Conservation (phyloP, 305 asterid genomes). For the Fraxinus latifolia region DNA sequence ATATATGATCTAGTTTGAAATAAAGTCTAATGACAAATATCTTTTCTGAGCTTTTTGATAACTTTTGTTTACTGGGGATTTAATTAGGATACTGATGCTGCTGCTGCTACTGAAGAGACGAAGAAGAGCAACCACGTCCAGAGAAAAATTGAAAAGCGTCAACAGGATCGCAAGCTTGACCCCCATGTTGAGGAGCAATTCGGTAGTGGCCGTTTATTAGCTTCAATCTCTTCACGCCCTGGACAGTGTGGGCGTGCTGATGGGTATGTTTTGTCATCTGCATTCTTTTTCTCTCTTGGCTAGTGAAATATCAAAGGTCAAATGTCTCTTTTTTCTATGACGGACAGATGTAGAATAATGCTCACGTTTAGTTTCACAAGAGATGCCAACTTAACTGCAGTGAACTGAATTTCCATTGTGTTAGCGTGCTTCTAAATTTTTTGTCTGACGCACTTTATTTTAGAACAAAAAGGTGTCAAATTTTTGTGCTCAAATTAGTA, state of each 20-base stretch:
- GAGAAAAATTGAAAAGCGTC: slow-evolving; percentile 61
- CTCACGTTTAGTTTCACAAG: background rate
- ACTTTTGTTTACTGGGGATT: background rate
- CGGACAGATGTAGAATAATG: background rate
- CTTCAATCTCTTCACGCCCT: slow-evolving; percentile 73
- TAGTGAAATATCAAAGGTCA: background rate
- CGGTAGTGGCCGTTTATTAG: slow-evolving; percentile 63
- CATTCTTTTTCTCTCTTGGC: background rate
- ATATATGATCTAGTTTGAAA: background rate
- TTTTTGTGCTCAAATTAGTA: background rate
- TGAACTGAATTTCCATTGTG: background rate
- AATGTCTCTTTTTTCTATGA: background rate
- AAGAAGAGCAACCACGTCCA: slow-evolving; percentile 65
- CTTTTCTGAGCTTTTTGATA: background rate
- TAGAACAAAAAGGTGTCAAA: background rate
- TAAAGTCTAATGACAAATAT: background rate
- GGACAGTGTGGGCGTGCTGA: slow-evolving; percentile 80
- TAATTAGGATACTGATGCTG: slow-evolving; percentile 46
- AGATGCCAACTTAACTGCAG: background rate
- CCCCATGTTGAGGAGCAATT: slow-evolving; percentile 74
- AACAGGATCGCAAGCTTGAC: slow-evolving; percentile 57
- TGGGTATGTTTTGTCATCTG: slow-evolving; percentile 42
- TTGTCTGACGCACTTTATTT: background rate
- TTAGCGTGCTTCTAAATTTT: background rate
- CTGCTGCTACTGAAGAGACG: slow-evolving; percentile 42